A percentile compares a stretch with the other conserved stretches of the same genome.
Conservation (phyloP, 2,329 filamentous ascomycete genomes). For the Cladosporium austrohemisphaericum region DNA sequence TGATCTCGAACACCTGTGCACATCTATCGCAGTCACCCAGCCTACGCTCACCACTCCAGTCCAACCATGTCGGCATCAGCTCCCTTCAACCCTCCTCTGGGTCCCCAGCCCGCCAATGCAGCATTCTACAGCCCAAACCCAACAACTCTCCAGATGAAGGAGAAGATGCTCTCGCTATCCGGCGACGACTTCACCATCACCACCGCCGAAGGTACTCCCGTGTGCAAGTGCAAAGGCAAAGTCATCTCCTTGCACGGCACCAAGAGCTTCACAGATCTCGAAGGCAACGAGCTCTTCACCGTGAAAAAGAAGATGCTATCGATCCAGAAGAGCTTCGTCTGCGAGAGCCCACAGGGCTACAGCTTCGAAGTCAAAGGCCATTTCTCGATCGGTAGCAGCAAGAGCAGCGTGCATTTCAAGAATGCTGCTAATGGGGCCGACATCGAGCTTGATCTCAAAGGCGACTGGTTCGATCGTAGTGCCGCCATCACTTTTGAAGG, state of each 20-base stretch:
- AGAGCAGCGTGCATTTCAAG: slow-evolving; percentile 57
- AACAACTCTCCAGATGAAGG: slow-evolving; percentile 54
- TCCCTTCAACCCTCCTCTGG: slow-evolving; percentile 29
- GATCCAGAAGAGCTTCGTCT: slow-evolving; percentile 52
- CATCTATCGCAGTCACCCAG: background rate
- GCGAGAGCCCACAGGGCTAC: slow-evolving; percentile 35
- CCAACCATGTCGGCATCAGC: slow-evolving; percentile 20
- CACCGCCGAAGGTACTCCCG: slow-evolving; percentile 49
- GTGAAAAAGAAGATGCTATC: slow-evolving; percentile 53
- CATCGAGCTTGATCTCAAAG: slow-evolving; percentile 55
- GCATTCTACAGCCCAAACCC: slow-evolving; percentile 28
- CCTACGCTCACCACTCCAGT: background rate
- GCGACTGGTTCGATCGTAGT: slow-evolving; percentile 56
- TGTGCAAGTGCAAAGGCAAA: slow-evolving; percentile 57
- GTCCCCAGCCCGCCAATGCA: slow-evolving; percentile 27
- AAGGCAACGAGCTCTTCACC: slow-evolving; percentile 55
- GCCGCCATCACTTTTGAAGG: slow-evolving; percentile 55
- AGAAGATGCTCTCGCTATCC: slow-evolving; percentile 59
- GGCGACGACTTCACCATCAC: slow-evolving; percentile 64
- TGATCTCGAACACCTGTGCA: background rate
- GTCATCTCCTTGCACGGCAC: slow-evolving; percentile 51
- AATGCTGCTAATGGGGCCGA: slow-evolving; percentile 42
- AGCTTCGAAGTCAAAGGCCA: slow-evolving; percentile 44
- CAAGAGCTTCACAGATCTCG: slow-evolving; percentile 55
- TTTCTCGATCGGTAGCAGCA: slow-evolving; percentile 50